A percentile compares a stretch with the other conserved stretches of the same genome.
These are phyloP conservation scores for Podila clonocystis DNA, from an alignment of 192 early-diverging fungal genomes.

Conservation along the genomic window DNA sequence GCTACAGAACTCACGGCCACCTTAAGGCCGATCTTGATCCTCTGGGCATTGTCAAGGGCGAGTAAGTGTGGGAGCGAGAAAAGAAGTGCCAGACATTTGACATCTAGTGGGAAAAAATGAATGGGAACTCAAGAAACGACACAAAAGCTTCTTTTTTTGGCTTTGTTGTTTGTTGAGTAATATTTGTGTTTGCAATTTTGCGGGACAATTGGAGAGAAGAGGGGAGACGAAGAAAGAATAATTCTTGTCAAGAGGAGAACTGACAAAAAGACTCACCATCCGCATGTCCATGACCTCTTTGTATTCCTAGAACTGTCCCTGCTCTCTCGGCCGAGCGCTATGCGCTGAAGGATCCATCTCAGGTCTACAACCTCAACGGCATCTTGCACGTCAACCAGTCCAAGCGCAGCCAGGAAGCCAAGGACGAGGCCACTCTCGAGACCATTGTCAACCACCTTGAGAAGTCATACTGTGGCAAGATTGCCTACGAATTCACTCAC, in stretches of 20 bases:
- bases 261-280: neutral
- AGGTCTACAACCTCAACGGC: conserved; percentile 73
- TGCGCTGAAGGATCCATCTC: conserved; percentile 68
- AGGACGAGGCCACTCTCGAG: conserved; percentile 68
- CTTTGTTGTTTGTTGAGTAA: too few relatives aligned
- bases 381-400: conserved; percentile 77
- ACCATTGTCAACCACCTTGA: conserved; percentile 79
- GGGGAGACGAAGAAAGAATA: neutral
- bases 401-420: conserved; percentile 51
- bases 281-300: neutral
- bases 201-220: too few relatives aligned
- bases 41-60: conserved; percentile 71
- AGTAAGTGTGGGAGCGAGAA: conserved; percentile 58
- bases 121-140: neutral
- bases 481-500: conserved; percentile 97
- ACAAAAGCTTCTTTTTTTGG: too few relatives aligned
- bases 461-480: conserved; percentile 78
- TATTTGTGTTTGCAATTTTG: too few relatives aligned
- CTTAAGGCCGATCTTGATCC: conserved; percentile 88
- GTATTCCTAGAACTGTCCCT: conserved; percentile 54
- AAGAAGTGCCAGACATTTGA: neutral
- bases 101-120: neutral
- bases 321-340: conserved; percentile 89
- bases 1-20: conserved; percentile 86
- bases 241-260: too few relatives aligned